A percentile compares a stretch with the other conserved stretches of the same genome.
Conservation (phyloP, 495 filamentous ascomycete species). For the Aspergillus sparsus region DNA sequence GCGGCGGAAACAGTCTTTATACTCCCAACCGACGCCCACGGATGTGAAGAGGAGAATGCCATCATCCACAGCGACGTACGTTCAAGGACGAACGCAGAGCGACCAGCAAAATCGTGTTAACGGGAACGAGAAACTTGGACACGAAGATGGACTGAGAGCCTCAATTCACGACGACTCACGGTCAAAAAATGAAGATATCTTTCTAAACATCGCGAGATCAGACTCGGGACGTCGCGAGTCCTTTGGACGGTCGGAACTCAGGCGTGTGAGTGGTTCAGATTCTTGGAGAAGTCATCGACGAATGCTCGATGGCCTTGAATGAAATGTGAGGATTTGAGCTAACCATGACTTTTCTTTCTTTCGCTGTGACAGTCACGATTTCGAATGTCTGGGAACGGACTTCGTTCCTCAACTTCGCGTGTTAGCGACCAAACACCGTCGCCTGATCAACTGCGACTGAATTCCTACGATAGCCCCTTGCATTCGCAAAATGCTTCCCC, state of each 20-base stretch:
- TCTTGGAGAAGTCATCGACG: too few species aligned
- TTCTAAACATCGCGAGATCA: slow-evolving; percentile 61
- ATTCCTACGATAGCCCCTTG: slow-evolving; percentile 48
- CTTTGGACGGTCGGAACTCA: slow-evolving; percentile 47
- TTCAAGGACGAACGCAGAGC: slow-evolving; percentile 31
- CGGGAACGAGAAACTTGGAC: slow-evolving; percentile 26
- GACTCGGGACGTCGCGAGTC: slow-evolving; percentile 51
- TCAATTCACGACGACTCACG: slow-evolving; percentile 36
- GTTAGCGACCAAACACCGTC: slow-evolving; percentile 43
- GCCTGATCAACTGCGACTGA: slow-evolving; percentile 43
- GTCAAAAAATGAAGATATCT: slow-evolving; percentile 58
- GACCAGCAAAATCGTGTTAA: slow-evolving; percentile 36
- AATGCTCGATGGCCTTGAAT: not conserved
- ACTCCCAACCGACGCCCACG: slow-evolving; percentile 32
- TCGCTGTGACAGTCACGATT: slow-evolving; percentile 38
- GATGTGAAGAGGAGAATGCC: slow-evolving; percentile 33
- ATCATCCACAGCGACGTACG: slow-evolving; percentile 26
- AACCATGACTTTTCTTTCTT: slow-evolving; percentile 15
- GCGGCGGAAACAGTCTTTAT: slow-evolving; percentile 30
- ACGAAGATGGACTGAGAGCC: slow-evolving; percentile 26
- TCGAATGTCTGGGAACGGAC: slow-evolving; percentile 41
- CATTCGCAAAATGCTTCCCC: slow-evolving; percentile 43
- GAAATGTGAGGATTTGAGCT: slow-evolving; percentile 12
- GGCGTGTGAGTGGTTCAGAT: slow-evolving; percentile 46
- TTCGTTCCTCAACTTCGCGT: slow-evolving; percentile 41